Conservation (phyloP, 2,329 filamentous ascomycete genomes). For the Pezicula neosporulosa region DNA sequence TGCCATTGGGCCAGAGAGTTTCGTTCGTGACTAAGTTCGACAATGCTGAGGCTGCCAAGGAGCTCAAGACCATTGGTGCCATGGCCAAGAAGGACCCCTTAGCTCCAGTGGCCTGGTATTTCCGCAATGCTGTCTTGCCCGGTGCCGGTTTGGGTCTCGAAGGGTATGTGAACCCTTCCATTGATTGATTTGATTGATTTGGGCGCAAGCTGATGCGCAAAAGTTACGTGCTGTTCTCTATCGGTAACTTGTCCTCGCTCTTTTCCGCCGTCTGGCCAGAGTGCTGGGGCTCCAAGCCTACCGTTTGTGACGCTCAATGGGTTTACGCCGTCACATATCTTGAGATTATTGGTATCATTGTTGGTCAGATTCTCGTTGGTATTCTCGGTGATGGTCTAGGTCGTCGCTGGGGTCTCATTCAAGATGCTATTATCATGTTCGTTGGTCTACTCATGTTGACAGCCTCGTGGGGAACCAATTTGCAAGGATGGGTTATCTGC, state of each 20-base stretch:
- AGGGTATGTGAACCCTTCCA: constrained; percentile 45
- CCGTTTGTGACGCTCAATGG: constrained; percentile 72
- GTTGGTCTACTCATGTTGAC: constrained; percentile 88
- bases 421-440: constrained; percentile 94
- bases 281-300: constrained; percentile 68
- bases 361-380: constrained; percentile 86
- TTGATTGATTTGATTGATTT: neutral
- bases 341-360: constrained; percentile 92
- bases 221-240: constrained; percentile 93
- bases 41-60: constrained; percentile 62
- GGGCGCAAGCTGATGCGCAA: constrained; percentile 6
- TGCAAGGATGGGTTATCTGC: constrained; percentile 96
- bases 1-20: constrained; percentile 66
- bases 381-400: constrained; percentile 78
- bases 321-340: constrained; percentile 82
- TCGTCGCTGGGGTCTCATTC: constrained; percentile 91
- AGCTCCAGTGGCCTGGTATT: constrained; percentile 80
- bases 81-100: constrained; percentile 89
- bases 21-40: constrained; percentile 76
- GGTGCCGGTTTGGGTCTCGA: constrained; percentile 90
- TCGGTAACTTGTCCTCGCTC: constrained; percentile 85
- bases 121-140: constrained; percentile 86
- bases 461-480: constrained; percentile 79
- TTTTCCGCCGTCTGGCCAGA: constrained; percentile 70
- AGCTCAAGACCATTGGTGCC: constrained; percentile 62